Evolutionary conservation across 768 basidiomycete genomes (phyloP).

Genomic region (Hydnomerulius pinastri): DNA sequence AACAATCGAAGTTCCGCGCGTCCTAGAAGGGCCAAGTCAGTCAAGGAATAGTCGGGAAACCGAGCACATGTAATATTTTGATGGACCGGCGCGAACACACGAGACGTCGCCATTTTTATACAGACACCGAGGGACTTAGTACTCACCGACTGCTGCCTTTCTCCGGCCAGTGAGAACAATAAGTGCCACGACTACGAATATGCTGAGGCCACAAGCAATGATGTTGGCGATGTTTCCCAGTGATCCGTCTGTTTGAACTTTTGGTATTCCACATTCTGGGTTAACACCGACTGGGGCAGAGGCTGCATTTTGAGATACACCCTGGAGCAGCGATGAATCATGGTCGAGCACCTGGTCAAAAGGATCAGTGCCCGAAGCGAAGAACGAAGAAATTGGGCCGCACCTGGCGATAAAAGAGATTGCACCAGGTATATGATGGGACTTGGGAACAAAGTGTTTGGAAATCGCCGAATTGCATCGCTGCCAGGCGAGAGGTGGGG

Average conservation of each 20-base stretch:
- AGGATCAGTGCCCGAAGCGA: slow-evolving; percentile 22
- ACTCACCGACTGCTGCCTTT: slow-evolving; percentile 86
- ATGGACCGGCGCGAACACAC: neutral
- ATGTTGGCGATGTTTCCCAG: slow-evolving; percentile 89
- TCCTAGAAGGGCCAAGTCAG: slow-evolving; percentile 37
- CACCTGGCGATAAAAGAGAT: slow-evolving; percentile 91
- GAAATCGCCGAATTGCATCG: slow-evolving; percentile 76
- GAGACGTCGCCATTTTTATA: neutral
- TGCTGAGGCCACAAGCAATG: slow-evolving; percentile 72
- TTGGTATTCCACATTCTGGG: slow-evolving; percentile 75
- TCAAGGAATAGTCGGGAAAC: neutral
- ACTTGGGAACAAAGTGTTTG: slow-evolving; percentile 61
- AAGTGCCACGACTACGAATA: slow-evolving; percentile 60
- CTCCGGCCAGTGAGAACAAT: slow-evolving; percentile 60
- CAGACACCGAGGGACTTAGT: neutral
- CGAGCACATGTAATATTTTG: neutral
- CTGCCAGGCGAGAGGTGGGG: slow-evolving; percentile 3
- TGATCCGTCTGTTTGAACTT: slow-evolving; percentile 55
- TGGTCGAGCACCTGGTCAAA: slow-evolving; percentile 42
- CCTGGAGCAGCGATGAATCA: slow-evolving; percentile 36
- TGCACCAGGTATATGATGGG: slow-evolving; percentile 90
- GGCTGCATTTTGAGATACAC: slow-evolving; percentile 42
- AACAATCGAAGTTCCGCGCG: slow-evolving; percentile 73
- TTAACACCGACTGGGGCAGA: slow-evolving; percentile 83
- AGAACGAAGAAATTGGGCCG: slow-evolving; percentile 21